Conservation (phyloP, 148 eudicot genomes). For the Polygonum maritimum region DNA sequence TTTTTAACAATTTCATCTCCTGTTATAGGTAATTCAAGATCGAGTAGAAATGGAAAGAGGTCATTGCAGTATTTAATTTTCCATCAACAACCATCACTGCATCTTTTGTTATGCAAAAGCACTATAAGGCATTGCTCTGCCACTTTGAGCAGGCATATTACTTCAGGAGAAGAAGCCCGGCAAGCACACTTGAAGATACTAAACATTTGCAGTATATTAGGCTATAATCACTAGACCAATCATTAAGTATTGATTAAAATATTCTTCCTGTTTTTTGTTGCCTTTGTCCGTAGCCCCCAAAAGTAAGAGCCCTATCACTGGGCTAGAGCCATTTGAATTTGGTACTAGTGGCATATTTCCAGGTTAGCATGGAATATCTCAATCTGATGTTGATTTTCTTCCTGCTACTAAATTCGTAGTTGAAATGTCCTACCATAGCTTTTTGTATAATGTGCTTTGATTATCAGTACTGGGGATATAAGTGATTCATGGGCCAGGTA, state of each 20-base stretch:
- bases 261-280: not conserved
- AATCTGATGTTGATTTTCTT: not conserved
- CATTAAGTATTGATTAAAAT: not conserved
- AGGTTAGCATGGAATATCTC: not conserved
- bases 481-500: too few species aligned
- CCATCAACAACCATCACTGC: not conserved
- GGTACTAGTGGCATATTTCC: not conserved
- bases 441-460: not conserved
- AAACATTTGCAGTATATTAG: not conserved
- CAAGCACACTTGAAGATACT: slow-evolving; percentile 32
- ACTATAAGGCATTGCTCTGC: slow-evolving; percentile 3
- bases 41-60: slow-evolving; percentile 9
- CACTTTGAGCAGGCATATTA: slow-evolving; percentile 11
- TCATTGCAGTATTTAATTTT: not conserved
- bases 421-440: not conserved
- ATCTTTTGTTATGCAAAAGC: slow-evolving; percentile 1
- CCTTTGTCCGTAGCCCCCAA: not conserved
- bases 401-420: not conserved
- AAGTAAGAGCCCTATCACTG: not conserved
- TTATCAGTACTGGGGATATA: too few species aligned
- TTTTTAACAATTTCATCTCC: not conserved
- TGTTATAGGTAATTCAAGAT: slow-evolving; percentile 8
- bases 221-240: not conserved
- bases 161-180: slow-evolving; percentile 36
- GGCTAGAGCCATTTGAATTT: not conserved